Base-by-base conservation (phyloP, 129 eudicot species). In the Saposhnikovia divaricata region DNA sequence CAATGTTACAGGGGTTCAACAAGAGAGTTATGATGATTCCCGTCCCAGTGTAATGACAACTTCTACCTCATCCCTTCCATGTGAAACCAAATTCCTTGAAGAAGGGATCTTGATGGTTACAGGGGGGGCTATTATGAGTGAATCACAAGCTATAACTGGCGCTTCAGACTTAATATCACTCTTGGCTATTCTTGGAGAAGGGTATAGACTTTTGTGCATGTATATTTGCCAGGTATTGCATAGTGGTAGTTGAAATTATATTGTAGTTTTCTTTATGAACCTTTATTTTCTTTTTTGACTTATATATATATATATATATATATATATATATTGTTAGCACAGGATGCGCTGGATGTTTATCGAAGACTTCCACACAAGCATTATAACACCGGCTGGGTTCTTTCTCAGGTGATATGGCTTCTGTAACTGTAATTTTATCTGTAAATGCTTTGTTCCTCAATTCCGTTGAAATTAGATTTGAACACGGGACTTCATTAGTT, bases 381-480 rank as follows among this genome's bases (percentile, higher is more conserved):
- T 80, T 96, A 92, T 77, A 89, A 92, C 80, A 92, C 99, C 21
- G 90, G 91, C 40, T 96, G 99, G 99, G 99, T 96, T 83, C 98
- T 92, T 81, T 92, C 97, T 74, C 99, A 96, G 97, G 99, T 92
- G 78, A 75, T 46, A 12, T 68, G 73, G 43, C 23, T 31, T 34
- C 25, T 42, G 14, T 46, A 14, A 46, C 15, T 46, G 1, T 31
- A 28, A 34, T 68, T 46, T 46, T 12, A 2, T 46, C 13, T 46
- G 5, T n/a, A 45, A 28, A 25, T 45, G 28, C 9, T 74, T 47
- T 45, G 9, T 74, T 74, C 59, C 39, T 45, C 8, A 15, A 16
- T 74, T 74, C 13, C 77, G 6, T 72, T 9, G 4, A 19, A 5
- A 72, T 43, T 2, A 43, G 38, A n/a, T 28, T 28, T 28, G 16